Percentiles rank a stretch among this genome's conserved stretches.
Evolutionary conservation across 2,329 filamentous ascomycete species (phyloP).

Genomic region (Aspergillus sp.): DNA sequence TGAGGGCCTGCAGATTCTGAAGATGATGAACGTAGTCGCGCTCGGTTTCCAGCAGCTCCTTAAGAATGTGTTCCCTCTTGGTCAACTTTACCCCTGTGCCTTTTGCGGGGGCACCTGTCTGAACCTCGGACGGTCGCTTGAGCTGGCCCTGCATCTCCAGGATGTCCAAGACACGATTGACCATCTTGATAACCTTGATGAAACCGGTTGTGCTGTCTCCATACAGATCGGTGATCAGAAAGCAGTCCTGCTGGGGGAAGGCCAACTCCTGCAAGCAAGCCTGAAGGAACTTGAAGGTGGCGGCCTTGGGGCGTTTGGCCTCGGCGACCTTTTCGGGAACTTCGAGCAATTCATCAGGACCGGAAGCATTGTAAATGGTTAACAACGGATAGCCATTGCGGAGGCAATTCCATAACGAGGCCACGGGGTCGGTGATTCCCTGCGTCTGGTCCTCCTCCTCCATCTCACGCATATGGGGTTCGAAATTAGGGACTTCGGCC

Average conservation of each 20-base stretch:
- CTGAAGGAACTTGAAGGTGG: conserved; percentile 88
- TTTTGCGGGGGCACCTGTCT: conserved; percentile 40
- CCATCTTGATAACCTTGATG: conserved; percentile 91
- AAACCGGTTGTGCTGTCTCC: conserved; percentile 95
- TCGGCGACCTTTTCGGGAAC: conserved; percentile 60
- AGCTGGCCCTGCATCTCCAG: conserved; percentile 75
- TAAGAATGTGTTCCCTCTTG: conserved; percentile 81
- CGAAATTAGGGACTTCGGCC: conserved; percentile 77
- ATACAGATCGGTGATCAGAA: conserved; percentile 86
- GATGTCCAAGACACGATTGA: conserved; percentile 86
- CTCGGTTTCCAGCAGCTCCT: conserved; percentile 90
- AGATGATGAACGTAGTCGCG: conserved; percentile 97
- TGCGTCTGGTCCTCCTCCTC: conserved; percentile 62
- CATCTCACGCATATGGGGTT: conserved; percentile 67
- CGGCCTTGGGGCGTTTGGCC: conserved; percentile 75
- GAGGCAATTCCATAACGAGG: conserved; percentile 83
- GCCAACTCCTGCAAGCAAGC: conserved; percentile 79
- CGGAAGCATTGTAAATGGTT: conserved; percentile 80
- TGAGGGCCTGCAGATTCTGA: conserved; percentile 87
- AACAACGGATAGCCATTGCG: conserved; percentile 79
- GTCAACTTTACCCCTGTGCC: conserved; percentile 52
- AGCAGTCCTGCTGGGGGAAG: conserved; percentile 76
- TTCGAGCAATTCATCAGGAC: conserved; percentile 63
- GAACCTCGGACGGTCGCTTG: conserved; percentile 54
- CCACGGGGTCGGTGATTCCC: conserved; percentile 71